Base-by-base conservation (phyloP, 2,329 filamentous ascomycete species). In the Xylaria multiplex region DNA sequence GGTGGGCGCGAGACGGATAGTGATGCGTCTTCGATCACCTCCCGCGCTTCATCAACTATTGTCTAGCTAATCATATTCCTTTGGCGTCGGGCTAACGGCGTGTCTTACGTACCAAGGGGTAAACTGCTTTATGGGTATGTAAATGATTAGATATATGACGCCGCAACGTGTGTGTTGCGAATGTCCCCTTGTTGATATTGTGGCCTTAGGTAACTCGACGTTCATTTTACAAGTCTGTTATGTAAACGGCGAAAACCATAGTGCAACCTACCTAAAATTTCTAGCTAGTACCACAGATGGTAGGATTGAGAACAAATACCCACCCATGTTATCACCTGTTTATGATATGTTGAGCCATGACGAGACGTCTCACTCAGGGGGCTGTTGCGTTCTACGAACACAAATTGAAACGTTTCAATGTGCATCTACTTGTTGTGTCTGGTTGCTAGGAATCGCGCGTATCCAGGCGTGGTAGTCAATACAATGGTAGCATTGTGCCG, bases 41-140 rank as follows among this genome's bases (percentile, higher is more conserved):
- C 67, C 42, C 42, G 59, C 22, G 35, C 22, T n/a, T 70, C 71
- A 7, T 73, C 70, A n/a, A 67, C 67, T 42, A n/a, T 48, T n/a
- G 14, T 30, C 8, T 62, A 59, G 45, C 14, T 9, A 19, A n/a
- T 13, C 13, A 27, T n/a, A 35, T 52, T 22, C 49, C 22, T 19
- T 35, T 16, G 45, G 52, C 27, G 27, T 27, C 27, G 27, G 27
- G 27, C 27, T 27, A 32, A 45, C 53, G 22, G 11, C 45, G 11
- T 40, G 9, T 14, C 37, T 35, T 9, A 9, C 6, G 14, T 40
- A 14, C 9, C 0, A 14, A 13, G 13, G 11, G 9, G 37, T 37
- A 8, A 37, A 37, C 35, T 37, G 6, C 35, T 37, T 37, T 13
- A 37, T 37, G 35, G 35, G 6, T 37, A 37, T 37, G 35, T 37